Evolutionary conservation across 441 rosid species (phyloP).

Genomic region (Melastoma candidum): DNA sequence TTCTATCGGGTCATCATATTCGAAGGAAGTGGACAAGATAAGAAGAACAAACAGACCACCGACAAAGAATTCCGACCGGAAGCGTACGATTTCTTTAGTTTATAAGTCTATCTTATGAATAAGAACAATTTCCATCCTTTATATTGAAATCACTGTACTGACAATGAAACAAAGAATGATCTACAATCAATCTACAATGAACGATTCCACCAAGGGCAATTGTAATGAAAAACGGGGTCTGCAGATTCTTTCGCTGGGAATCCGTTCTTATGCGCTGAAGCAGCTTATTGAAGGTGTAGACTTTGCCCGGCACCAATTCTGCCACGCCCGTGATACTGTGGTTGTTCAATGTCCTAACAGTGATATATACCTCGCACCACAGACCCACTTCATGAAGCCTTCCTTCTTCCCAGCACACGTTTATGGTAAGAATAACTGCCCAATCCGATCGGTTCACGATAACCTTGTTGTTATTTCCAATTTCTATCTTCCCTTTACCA

Average conservation of each 20-base stretch:
- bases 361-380: constrained; percentile 3
- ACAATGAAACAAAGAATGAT: too few relatives aligned
- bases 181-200: too few relatives aligned
- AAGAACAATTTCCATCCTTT: too few relatives aligned
- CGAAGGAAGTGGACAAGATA: too few relatives aligned
- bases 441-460: constrained; percentile 65
- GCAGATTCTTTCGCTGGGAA: not conserved
- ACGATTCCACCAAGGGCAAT: too few relatives aligned
- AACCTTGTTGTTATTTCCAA: constrained; percentile 48
- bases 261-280: constrained; percentile 2
- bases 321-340: constrained; percentile 1
- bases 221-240: too few relatives aligned
- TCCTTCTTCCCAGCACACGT: constrained; percentile 11
- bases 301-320: not conserved
- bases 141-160: too few relatives aligned
- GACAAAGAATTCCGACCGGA: too few relatives aligned
- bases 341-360: constrained; percentile 5
- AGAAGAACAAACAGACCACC: too few relatives aligned
- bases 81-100: too few relatives aligned
- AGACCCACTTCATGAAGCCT: constrained; percentile 11
- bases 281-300: constrained; percentile 10
- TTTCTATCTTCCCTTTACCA: constrained; percentile 28
- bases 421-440: constrained; percentile 41
- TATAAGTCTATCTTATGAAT: too few relatives aligned
- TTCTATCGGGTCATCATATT: too few relatives aligned